Evolutionary conservation across 345 rosid genomes (phyloP).

Genomic region (Cardiospermum halicacabum): DNA sequence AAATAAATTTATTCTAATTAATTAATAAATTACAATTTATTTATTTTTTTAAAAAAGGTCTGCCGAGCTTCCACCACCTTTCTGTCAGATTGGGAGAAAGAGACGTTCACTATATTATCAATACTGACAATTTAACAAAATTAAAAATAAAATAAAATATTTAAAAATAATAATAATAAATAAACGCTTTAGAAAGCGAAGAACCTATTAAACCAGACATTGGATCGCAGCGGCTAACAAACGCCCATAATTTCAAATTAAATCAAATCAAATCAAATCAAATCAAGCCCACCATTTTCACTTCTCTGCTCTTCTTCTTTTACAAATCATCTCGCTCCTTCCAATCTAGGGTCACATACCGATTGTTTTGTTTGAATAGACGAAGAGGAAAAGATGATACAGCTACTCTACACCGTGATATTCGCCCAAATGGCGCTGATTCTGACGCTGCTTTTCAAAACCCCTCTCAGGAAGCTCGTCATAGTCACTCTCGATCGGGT

Average conservation of each 20-base stretch:
- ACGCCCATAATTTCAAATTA: neutral
- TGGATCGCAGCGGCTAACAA: neutral
- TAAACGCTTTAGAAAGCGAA: neutral
- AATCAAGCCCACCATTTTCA: neutral
- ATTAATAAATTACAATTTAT: too few species aligned
- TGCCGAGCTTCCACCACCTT: too few species aligned
- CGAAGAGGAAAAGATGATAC: conserved; percentile 41
- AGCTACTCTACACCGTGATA: conserved; percentile 61
- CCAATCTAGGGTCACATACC: neutral
- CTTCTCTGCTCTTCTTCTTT: neutral
- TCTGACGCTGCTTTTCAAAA: conserved; percentile 61
- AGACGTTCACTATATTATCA: too few species aligned
- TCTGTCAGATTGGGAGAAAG: too few species aligned
- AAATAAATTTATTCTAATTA: too few species aligned
- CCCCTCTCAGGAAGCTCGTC: conserved; percentile 71
- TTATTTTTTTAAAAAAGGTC: too few species aligned
- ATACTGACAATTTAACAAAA: too few species aligned
- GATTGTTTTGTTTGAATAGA: neutral
- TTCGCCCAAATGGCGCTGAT: conserved; percentile 59
- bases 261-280: too few species aligned
- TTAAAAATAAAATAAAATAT: too few species aligned
- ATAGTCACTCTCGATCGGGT: conserved; percentile 58
- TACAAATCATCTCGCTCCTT: neutral
- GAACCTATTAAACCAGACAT: neutral
- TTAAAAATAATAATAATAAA: too few species aligned